Conservation (phyloP, 2,329 filamentous ascomycete genomes). For the Penicillium frequentans region DNA sequence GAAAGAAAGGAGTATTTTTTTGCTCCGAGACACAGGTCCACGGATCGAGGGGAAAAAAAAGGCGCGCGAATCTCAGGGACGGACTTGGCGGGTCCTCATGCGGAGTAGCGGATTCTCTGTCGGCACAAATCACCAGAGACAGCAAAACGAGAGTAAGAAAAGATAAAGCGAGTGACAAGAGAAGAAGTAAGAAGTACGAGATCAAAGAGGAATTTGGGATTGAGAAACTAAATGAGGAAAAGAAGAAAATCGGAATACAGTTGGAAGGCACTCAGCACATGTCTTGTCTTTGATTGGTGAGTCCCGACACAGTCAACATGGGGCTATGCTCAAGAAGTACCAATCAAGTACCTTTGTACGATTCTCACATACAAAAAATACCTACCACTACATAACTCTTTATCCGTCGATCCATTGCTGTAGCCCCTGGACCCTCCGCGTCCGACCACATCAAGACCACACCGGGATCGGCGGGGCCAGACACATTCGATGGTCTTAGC, state of each 20-base stretch:
- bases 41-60: constrained; percentile 4
- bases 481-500: background rate
- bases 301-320: background rate
- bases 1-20: constrained; percentile 1
- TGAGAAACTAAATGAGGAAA: background rate
- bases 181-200: background rate
- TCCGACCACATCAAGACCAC: background rate
- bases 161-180: background rate
- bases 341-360: background rate
- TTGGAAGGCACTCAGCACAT: background rate
- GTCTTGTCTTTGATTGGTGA: background rate
- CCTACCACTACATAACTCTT: background rate
- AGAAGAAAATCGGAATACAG: background rate
- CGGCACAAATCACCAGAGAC: background rate
- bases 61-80: constrained; percentile 3
- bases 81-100: constrained; percentile 6
- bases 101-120: background rate
- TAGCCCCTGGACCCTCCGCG: background rate
- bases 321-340: background rate
- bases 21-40: background rate
- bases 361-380: background rate
- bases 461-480: background rate
- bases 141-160: background rate
- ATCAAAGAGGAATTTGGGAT: background rate
- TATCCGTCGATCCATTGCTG: background rate